Conservation (phyloP, 139 green algal species). For the Chlamydomonas schloesseri region DNA sequence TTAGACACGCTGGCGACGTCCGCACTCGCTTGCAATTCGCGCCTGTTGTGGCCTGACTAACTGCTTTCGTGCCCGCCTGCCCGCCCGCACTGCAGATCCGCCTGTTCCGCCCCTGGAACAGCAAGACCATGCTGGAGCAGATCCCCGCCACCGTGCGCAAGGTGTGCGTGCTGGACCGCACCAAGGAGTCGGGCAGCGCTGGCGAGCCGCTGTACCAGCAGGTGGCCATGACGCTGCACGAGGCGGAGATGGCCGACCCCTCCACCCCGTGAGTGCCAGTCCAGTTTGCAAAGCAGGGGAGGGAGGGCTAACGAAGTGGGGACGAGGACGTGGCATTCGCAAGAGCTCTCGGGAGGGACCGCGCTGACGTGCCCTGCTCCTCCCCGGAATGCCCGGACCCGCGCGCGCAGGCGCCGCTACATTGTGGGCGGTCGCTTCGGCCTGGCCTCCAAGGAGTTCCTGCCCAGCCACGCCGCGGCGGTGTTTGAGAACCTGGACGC, state of each 20-base stretch:
- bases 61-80: too few relatives aligned
- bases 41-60: too few relatives aligned
- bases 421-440: conserved; percentile 69
- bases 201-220: conserved; percentile 50
- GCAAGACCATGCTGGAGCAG: conserved; percentile 55
- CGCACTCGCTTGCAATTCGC: too few relatives aligned
- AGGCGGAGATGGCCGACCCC: conserved; percentile 22
- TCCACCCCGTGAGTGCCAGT: not conserved
- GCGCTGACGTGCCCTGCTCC: not conserved
- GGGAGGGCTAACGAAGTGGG: too few relatives aligned
- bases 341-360: too few relatives aligned
- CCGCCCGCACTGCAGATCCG: conserved; percentile 44
- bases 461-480: conserved; percentile 62
- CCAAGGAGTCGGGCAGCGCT: conserved; percentile 64
- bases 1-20: too few relatives aligned
- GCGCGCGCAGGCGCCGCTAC: conserved; percentile 19
- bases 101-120: conserved; percentile 67
- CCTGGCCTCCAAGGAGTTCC: conserved; percentile 77
- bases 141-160: conserved; percentile 54
- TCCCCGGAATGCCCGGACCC: too few relatives aligned
- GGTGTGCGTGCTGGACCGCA: conserved; percentile 67
- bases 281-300: too few relatives aligned
- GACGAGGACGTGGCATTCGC: too few relatives aligned
- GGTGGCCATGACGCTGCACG: conserved; percentile 14
- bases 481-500: conserved; percentile 65